A percentile compares a stretch with the other conserved stretches of the same genome.
phyloP scores from a whole-genome alignment of 257 asterid genomes.

The Apocynum venetum region DNA sequence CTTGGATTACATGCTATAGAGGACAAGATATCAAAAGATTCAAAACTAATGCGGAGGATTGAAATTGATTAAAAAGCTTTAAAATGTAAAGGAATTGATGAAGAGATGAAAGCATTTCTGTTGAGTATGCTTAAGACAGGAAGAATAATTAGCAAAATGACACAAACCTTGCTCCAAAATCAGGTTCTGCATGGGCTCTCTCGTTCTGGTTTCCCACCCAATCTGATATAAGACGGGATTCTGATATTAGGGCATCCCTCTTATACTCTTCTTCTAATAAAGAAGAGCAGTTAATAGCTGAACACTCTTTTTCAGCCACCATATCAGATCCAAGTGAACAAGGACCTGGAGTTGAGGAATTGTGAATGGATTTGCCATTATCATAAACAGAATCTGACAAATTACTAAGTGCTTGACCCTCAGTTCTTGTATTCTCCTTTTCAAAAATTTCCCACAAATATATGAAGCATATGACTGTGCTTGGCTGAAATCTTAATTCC shows the following conservation, averaged over 20 bases:
- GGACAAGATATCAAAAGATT: neutral
- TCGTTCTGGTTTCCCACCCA: conserved; percentile 64
- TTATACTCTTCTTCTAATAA: conserved; percentile 44
- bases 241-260: conserved; percentile 55
- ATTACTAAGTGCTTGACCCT: conserved; percentile 13
- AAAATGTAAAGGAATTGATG: neutral
- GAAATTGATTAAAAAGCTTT: neutral
- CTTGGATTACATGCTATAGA: neutral
- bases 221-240: conserved; percentile 83
- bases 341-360: conserved; percentile 39
- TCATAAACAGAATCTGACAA: conserved; percentile 20
- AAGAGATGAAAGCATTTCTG: conserved; percentile 1
- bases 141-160: conserved; percentile 12
- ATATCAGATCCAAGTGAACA: conserved; percentile 35
- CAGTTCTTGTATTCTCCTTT: conserved; percentile 37
- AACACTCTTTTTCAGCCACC: conserved; percentile 35
- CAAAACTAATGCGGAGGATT: neutral
- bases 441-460: conserved; percentile 60
- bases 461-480: conserved; percentile 53
- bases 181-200: conserved; percentile 58
- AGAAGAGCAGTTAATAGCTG: conserved; percentile 28
- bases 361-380: conserved; percentile 30
- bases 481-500: conserved; percentile 70
- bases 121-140: neutral
- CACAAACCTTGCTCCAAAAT: conserved; percentile 91